A percentile compares a stretch with the other conserved stretches of the same genome.
These are phyloP conservation scores for Phylloporus sp. DNA, from an alignment of 1,284 basidiomycete genomes.

Conservation along the genomic window DNA sequence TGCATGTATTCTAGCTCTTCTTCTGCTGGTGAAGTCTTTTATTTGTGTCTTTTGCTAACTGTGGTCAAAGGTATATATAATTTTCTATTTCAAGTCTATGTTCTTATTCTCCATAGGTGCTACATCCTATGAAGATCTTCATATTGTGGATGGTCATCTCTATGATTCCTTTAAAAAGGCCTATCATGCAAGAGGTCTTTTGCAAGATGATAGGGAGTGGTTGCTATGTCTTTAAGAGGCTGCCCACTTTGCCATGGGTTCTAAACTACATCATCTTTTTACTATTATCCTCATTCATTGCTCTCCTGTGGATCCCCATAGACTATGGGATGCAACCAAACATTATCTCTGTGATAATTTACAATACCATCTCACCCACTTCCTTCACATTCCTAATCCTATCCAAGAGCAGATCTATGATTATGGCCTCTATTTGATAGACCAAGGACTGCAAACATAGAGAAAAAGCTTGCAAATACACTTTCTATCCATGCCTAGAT, in stretches of 20 bases:
- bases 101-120: conserved; percentile 20
- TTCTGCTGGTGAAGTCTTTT: conserved; percentile 37
- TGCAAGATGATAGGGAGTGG: conserved; percentile 45
- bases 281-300: conserved; percentile 36
- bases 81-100: not conserved
- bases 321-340: conserved; percentile 30
- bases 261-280: conserved; percentile 36
- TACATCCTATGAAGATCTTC: conserved; percentile 37
- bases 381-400: not conserved
- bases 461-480: not conserved
- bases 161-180: conserved; percentile 32
- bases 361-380: not conserved
- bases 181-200: conserved; percentile 38
- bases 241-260: conserved; percentile 32
- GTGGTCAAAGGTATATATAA: conserved; percentile 26
- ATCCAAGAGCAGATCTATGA: not conserved
- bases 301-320: conserved; percentile 27
- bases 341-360: conserved; percentile 39
- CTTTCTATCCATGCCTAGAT: not conserved
- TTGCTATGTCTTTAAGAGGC: conserved; percentile 39
- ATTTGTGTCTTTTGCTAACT: conserved; percentile 41
- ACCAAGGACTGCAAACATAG: not conserved
- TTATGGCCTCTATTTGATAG: not conserved
- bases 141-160: conserved; percentile 21
- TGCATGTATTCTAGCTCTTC: conserved; percentile 34